Conservation (phyloP, 2,329 filamentous ascomycete genomes). For the Aspergillus carbonarius region DNA sequence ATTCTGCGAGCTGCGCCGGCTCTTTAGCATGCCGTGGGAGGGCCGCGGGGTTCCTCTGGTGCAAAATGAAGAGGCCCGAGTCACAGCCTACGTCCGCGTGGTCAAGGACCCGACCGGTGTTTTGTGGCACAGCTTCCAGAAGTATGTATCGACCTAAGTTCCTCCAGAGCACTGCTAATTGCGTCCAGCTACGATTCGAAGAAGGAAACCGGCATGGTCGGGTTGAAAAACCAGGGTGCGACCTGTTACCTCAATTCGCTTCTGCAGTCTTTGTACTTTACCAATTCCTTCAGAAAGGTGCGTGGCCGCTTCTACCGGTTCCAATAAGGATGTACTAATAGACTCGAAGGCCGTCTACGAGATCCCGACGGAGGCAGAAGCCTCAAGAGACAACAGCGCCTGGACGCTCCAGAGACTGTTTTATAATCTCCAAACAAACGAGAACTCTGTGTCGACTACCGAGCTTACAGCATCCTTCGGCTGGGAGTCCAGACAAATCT, state of each 20-base stretch:
- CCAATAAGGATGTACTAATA: not conserved
- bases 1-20: constrained; percentile 81
- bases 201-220: constrained; percentile 96
- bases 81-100: constrained; percentile 50
- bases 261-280: constrained; percentile 81
- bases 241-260: constrained; percentile 86
- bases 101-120: constrained; percentile 52
- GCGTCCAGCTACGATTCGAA: constrained; percentile 84
- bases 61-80: constrained; percentile 47
- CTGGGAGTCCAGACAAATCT: constrained; percentile 97
- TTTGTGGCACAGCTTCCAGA: constrained; percentile 49
- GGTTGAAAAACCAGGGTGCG: constrained; percentile 93
- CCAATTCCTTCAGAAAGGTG: constrained; percentile 90
- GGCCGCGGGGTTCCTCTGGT: constrained; percentile 58
- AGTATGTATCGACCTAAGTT: constrained; percentile 29
- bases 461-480: constrained; percentile 96
- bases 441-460: constrained; percentile 78
- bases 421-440: constrained; percentile 88
- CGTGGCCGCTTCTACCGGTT: constrained; percentile 6
- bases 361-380: constrained; percentile 87
- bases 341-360: constrained; percentile 78
- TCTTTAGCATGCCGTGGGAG: constrained; percentile 79
- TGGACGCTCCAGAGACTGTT: constrained; percentile 93
- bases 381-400: constrained; percentile 80
- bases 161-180: constrained; percentile 43